These are phyloP conservation scores for Eutypa lata DNA, from an alignment of 2,329 filamentous ascomycete genomes.

Conservation along the genomic window DNA sequence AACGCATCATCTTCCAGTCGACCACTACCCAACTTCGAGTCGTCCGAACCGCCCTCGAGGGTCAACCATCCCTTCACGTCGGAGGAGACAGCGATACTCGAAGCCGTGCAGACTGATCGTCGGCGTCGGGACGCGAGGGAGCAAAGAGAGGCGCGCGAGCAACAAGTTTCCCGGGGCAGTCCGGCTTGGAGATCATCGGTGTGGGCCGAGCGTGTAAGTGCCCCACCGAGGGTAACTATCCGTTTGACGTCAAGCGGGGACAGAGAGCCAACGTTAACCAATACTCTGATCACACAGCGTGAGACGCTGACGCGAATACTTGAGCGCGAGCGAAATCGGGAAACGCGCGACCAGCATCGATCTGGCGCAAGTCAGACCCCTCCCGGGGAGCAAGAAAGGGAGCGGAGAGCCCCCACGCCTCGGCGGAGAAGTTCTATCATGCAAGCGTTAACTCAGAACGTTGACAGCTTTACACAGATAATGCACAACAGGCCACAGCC, in stretches of 20 bases:
- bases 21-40: constrained; percentile 26
- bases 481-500: constrained; percentile 16
- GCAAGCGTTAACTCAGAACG: constrained; percentile 26
- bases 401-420: constrained; percentile 25
- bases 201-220: constrained; percentile 31
- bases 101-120: constrained; percentile 53
- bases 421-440: constrained; percentile 28
- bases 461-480: constrained; percentile 19
- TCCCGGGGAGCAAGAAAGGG: constrained; percentile 24
- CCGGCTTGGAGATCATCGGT: constrained; percentile 24
- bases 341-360: constrained; percentile 24
- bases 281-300: constrained; percentile 19
- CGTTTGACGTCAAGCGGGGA: constrained; percentile 10
- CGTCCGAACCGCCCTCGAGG: constrained; percentile 35
- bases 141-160: constrained; percentile 24
- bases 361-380: constrained; percentile 18
- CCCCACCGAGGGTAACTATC: constrained; percentile 11
- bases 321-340: constrained; percentile 27
- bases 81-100: constrained; percentile 55
- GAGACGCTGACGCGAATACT: constrained; percentile 29
- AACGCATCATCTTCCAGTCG: constrained; percentile 19
- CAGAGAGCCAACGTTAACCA: constrained; percentile 12
- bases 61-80: constrained; percentile 50
- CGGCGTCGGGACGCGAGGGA: constrained; percentile 45
- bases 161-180: constrained; percentile 15